Base-by-base conservation (phyloP, 2,329 filamentous ascomycete species). In the Ramichloridium luteum region DNA sequence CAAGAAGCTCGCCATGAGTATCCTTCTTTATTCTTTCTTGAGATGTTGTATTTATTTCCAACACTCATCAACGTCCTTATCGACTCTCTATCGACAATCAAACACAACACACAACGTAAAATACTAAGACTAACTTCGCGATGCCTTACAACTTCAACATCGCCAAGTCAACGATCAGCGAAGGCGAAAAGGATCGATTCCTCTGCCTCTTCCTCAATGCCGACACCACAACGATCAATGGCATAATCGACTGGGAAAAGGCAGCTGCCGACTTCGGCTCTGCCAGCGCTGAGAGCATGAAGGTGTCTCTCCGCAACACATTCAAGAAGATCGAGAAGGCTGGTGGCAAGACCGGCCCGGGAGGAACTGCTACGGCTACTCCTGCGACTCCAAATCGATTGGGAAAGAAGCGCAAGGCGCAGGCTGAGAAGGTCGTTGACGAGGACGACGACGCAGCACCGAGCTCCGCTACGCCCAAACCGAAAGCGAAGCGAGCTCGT, bases 401-500 rank as follows among this genome's bases (percentile, higher is more conserved):
- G 17, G 45, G 45, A 28, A 47, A 36, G 25, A 50, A 57, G 49
- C 40, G 48, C 40, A 45, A 53, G 36, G 38, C 54, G 4, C 10
- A 16, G 9, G 13, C 14, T 14, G 16, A 15, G 2, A 25, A 27
- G 10, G 22, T 16, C 10, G 12, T 16, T 10, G 30, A 30, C 11
- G 33, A 26, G n/a, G 22, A 30, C 14, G 25, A 30, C 18, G 23
- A 32, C 10, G n/a, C n/a, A n/a, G n/a, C n/a, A n/a, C n/a, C n/a
- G n/a, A n/a, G n/a, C n/a, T 30, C 14, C 6, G 17, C 5, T 11
- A 27, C 14, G 55, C 60, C 27, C 39, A 37, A 26, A 36, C 36
- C 25, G 14, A 41, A 57, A 27, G 41, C 57, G 9, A 64, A 67
- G 45, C 58, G 59, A 14, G 49, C n/a, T n/a, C n/a, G n/a, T n/a